A percentile compares a stretch with the other conserved stretches of the same genome.
These are phyloP conservation scores for Calonectria pseudoreteaudii DNA, from an alignment of 2,329 filamentous ascomycete genomes.

Conservation along the genomic window DNA sequence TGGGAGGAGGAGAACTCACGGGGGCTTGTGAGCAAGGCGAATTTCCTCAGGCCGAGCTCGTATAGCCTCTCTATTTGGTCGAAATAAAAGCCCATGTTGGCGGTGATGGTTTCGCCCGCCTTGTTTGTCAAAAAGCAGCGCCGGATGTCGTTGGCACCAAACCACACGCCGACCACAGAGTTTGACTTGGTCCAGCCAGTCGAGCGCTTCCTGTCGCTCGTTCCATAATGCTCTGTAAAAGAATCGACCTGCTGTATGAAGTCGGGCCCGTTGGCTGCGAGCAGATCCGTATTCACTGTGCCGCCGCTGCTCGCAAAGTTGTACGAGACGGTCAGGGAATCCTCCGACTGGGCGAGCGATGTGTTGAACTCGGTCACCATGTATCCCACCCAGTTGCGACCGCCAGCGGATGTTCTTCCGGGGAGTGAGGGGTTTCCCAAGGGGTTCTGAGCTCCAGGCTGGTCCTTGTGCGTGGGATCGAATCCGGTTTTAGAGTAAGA, in stretches of 20 bases:
- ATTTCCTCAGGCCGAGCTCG: constrained; percentile 3
- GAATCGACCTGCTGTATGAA: constrained; percentile 3
- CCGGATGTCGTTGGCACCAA: constrained; percentile 11
- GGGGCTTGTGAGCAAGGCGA: constrained; percentile 5
- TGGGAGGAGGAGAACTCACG: neutral
- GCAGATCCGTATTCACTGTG: constrained; percentile 2
- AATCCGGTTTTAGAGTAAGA: constrained; percentile 18
- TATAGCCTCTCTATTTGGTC: constrained; percentile 8
- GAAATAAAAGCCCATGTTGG: constrained; percentile 1
- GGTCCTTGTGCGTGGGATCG: constrained; percentile 2
- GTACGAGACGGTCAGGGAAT: constrained; percentile 9
- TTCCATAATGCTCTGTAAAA: constrained; percentile 1
- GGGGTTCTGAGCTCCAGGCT: constrained; percentile 7
- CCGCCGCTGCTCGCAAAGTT: constrained; percentile 17
- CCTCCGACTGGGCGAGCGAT: neutral
- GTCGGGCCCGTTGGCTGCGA: neutral
- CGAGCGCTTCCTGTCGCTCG: neutral
- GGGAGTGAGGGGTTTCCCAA: constrained; percentile 10
- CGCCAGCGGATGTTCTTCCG: constrained; percentile 13
- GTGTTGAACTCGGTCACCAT: constrained; percentile 20
- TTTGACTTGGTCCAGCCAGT: neutral
- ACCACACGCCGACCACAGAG: constrained; percentile 7
- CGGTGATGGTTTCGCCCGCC: neutral
- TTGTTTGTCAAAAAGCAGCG: constrained; percentile 1
- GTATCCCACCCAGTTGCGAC: constrained; percentile 13